Conservation (phyloP, 306 rosid genomes). For the Gleditsia sinensis region DNA sequence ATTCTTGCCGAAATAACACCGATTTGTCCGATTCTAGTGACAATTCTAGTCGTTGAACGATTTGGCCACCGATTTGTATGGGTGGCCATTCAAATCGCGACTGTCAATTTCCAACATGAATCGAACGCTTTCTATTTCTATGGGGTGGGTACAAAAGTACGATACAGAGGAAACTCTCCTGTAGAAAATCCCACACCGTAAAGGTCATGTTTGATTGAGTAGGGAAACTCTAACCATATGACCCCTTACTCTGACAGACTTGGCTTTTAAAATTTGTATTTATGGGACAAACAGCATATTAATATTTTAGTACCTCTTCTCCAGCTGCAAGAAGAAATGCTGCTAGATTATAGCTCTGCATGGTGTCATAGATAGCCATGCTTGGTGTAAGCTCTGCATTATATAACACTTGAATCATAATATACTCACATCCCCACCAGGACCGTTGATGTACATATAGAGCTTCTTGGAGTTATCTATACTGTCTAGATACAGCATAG, state of each 20-base stretch:
- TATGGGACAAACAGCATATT: too few relatives aligned
- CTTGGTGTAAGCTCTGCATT: constrained; percentile 82
- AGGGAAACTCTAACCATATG: constrained; percentile 12
- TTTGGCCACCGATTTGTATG: too few relatives aligned
- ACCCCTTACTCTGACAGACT: not conserved
- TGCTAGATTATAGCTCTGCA: constrained; percentile 86
- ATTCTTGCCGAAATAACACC: too few relatives aligned
- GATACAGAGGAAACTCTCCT: not conserved
- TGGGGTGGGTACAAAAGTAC: constrained; percentile 2
- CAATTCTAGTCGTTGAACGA: too few relatives aligned
- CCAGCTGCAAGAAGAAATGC: constrained; percentile 93
- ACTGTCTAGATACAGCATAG: constrained; percentile 91
- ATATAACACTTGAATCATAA: constrained; percentile 11
- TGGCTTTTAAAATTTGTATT: constrained; percentile 16
- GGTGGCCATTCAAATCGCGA: too few relatives aligned
- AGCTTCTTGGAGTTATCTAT: constrained; percentile 64
- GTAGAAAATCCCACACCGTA: not conserved
- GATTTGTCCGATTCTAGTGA: too few relatives aligned
- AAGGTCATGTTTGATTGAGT: constrained; percentile 15
- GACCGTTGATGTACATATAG: constrained; percentile 84
- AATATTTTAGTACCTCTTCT: constrained; percentile 74
- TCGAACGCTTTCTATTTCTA: too few relatives aligned
- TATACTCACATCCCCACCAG: constrained; percentile 96
- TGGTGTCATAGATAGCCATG: constrained; percentile 87
- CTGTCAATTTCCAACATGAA: too few relatives aligned